Evolutionary conservation across 768 basidiomycete species (phyloP), one percentile per base, ranked within the genome.

Genomic region (Suillus brevipes): DNA sequence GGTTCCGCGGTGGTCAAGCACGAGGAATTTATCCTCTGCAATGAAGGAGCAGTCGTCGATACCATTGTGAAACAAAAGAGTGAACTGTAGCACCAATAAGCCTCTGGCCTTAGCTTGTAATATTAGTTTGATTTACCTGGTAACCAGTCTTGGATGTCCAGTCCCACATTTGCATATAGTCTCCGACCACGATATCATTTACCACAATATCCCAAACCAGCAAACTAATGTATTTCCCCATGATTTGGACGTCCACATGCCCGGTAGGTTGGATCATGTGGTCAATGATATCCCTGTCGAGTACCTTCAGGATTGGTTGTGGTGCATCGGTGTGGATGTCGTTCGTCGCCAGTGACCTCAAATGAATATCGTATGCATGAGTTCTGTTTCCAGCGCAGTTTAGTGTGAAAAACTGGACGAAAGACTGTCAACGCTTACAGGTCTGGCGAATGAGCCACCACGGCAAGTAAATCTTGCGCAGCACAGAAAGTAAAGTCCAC

Each of bases 401-500:
- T 5, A 28, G 65, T 25, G 25, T 37, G 66, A 64, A 50, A 58
- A 56, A 53, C 18, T 20, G 18, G 9, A 57, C 38, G n/a, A 57
- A 36, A 53, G 18, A 57, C 31, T 37, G n/a, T 16, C 49, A 56
- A 62, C n/a, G 72, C 83, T 65, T 69, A 85, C 84, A 78, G 75
- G 28, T 74, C 69, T 43, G 80, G 75, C 20, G 52, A 34, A 77
- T 13, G 82, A 73, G 81, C 77, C 18, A 86, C 81, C 14, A 87
- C 79, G 14, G 84, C 82, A 18, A 86, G 75, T 5, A 87, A 71
- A 71, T 87, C 84, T 72, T 85, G 84, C 6, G 79, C 75, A 13
- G 83, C 84, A 73, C 85, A 84, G 80, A 87, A 85, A 1, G 85
- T 85, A 60, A 87, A 85, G 66, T 87, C 85, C 31, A 84, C 78